Percentiles rank a stretch among this genome's conserved stretches.
Evolutionary conservation across 2,329 filamentous ascomycete species (phyloP).

Genomic region (Talaromyces sp.): DNA sequence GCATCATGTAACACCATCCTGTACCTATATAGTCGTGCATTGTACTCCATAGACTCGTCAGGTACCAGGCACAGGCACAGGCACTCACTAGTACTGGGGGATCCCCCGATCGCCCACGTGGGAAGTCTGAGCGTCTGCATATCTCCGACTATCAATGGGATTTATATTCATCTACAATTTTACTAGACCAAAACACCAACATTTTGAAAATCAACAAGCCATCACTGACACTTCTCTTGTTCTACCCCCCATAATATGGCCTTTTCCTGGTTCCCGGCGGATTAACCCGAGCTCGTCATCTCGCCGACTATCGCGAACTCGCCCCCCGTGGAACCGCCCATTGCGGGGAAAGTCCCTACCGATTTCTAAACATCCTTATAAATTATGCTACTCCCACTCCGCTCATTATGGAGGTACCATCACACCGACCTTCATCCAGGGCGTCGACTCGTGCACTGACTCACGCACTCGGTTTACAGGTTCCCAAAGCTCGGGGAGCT

Average conservation of each 20-base stretch:
- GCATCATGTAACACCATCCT: too few species aligned
- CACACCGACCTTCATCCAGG: neutral
- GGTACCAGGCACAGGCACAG: neutral
- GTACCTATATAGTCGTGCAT: neutral
- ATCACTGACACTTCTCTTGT: too few species aligned
- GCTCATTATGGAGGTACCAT: constrained; percentile 27
- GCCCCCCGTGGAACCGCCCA: constrained; percentile 13
- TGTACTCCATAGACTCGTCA: neutral
- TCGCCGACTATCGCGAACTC: constrained; percentile 13
- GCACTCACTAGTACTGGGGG: neutral
- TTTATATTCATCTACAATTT: too few species aligned
- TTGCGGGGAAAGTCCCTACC: constrained; percentile 24
- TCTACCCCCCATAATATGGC: too few species aligned
- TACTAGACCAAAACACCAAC: too few species aligned
- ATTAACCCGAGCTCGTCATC: constrained; percentile 15
- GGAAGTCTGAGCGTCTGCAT: constrained; percentile 5
- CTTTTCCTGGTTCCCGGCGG: neutral
- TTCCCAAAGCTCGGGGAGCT: constrained; percentile 34
- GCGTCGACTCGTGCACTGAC: constrained; percentile 13
- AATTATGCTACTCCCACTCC: constrained; percentile 14
- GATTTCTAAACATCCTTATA: constrained; percentile 1
- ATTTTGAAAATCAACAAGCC: too few species aligned
- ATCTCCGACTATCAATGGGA: neutral
- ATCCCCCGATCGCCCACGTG: neutral
- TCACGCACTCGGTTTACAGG: constrained; percentile 12